Percentiles rank a stretch among this genome's conserved stretches.
Evolutionary conservation across 805 yeast species (phyloP).

Genomic region (Peterozyma toletana): DNA sequence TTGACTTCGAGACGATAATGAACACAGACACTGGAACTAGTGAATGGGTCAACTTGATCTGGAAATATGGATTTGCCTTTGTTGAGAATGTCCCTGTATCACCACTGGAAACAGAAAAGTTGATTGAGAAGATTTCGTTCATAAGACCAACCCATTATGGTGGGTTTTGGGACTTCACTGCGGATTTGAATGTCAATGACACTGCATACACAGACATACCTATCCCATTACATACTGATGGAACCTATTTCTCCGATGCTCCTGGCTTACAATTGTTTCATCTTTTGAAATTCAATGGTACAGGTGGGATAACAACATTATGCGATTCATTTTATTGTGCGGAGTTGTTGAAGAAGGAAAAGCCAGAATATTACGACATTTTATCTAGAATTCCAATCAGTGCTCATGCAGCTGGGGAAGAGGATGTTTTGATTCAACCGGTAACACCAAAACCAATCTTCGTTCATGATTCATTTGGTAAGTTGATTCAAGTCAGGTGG

Average conservation of each 20-base stretch:
- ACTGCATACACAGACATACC: conserved; percentile 68
- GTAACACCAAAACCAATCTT: conserved; percentile 49
- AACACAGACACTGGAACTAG: conserved; percentile 32
- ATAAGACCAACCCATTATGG: conserved; percentile 69
- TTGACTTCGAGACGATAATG: conserved; percentile 42
- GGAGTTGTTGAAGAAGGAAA: conserved; percentile 30
- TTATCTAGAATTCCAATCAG: conserved; percentile 45
- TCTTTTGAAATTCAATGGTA: conserved; percentile 48
- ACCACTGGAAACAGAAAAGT: conserved; percentile 50
- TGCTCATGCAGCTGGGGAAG: conserved; percentile 76
- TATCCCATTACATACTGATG: conserved; percentile 62
- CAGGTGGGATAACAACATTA: conserved; percentile 62
- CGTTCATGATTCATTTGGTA: conserved; percentile 40
- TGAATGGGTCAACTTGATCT: conserved; percentile 48
- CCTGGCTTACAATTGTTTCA: conserved; percentile 70
- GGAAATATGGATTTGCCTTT: conserved; percentile 54
- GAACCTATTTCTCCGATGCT: conserved; percentile 68
- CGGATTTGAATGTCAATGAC: conserved; percentile 59
- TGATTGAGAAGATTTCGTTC: conserved; percentile 51
- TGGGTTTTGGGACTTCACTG: conserved; percentile 76
- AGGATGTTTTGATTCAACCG: conserved; percentile 52
- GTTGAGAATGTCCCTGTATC: conserved; percentile 54
- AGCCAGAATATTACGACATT: conserved; percentile 45
- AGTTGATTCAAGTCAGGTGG: conserved; percentile 61
- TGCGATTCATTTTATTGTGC: conserved; percentile 66